phyloP scores from a whole-genome alignment of 2,329 filamentous ascomycete genomes.

The Phaeoacremonium minimum region DNA sequence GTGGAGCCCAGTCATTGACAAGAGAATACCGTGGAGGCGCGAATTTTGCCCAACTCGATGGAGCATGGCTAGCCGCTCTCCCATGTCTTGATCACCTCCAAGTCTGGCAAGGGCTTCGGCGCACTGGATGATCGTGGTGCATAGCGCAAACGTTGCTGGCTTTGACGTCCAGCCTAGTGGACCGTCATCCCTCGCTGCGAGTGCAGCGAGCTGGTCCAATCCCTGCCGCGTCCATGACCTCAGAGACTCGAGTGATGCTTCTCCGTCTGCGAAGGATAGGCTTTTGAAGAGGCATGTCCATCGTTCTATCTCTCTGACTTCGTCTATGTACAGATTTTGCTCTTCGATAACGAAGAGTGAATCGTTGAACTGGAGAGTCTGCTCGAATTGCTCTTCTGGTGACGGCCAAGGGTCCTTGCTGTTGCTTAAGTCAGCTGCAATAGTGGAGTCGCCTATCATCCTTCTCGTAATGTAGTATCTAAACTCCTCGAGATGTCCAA shows the following conservation, averaged over 20 bases:
- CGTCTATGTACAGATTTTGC: constrained; percentile 90
- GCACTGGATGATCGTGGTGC: constrained; percentile 38
- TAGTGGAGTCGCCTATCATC: constrained; percentile 26
- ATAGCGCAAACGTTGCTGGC: constrained; percentile 61
- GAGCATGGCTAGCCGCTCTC: constrained; percentile 11
- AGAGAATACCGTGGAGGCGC: constrained; percentile 15
- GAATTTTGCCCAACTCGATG: constrained; percentile 5
- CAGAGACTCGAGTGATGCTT: constrained; percentile 17
- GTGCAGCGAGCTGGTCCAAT: constrained; percentile 25
- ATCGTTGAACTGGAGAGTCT: constrained; percentile 52
- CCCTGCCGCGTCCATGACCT: constrained; percentile 41
- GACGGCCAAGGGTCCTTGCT: constrained; percentile 15
- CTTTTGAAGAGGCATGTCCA: constrained; percentile 55
- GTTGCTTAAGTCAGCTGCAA: constrained; percentile 6
- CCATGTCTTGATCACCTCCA: constrained; percentile 6
- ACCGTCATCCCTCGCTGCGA: constrained; percentile 46
- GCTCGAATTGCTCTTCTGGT: constrained; percentile 30
- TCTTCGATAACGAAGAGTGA: constrained; percentile 84
- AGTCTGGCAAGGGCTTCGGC: constrained; percentile 20
- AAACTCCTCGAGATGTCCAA: constrained; percentile 31
- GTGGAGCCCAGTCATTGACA: too few species aligned
- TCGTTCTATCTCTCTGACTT: constrained; percentile 65
- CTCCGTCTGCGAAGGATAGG: neutral
- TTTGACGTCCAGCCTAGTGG: constrained; percentile 70
- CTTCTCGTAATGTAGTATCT: constrained; percentile 32